Percentiles rank a stretch among this genome's conserved stretches.
These are phyloP conservation scores for Onygena corvina DNA, from an alignment of 2,329 filamentous ascomycete genomes.

Conservation along the genomic window DNA sequence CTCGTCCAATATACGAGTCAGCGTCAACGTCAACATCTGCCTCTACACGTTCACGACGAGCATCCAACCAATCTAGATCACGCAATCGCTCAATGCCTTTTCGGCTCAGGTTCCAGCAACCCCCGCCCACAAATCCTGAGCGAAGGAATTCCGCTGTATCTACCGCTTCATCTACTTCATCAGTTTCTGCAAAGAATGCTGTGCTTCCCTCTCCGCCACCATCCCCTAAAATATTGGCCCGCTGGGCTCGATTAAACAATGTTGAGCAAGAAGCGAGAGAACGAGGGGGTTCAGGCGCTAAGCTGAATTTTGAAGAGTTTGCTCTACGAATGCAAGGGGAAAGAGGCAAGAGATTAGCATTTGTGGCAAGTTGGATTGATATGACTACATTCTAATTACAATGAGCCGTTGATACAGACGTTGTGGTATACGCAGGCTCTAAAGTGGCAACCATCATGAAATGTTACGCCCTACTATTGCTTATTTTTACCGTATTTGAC, in stretches of 20 bases:
- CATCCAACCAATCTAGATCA: constrained; percentile 13
- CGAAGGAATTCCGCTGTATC: constrained; percentile 23
- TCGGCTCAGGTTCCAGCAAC: constrained; percentile 31
- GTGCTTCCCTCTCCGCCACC: constrained; percentile 21
- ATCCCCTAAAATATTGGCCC: constrained; percentile 31
- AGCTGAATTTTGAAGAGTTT: constrained; percentile 69
- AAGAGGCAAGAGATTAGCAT: constrained; percentile 57
- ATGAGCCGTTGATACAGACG: too few relatives aligned
- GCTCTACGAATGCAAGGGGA: constrained; percentile 59
- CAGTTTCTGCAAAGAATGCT: constrained; percentile 26
- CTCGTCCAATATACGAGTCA: constrained; percentile 15
- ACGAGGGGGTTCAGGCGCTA: constrained; percentile 63
- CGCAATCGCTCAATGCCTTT: constrained; percentile 20
- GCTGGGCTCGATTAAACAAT: constrained; percentile 43
- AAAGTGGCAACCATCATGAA: background rate
- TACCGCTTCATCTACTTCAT: constrained; percentile 30
- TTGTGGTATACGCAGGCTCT: background rate
- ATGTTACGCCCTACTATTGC: background rate
- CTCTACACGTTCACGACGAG: constrained; percentile 25
- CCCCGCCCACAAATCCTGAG: constrained; percentile 26
- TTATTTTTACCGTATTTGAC: constrained; percentile 1
- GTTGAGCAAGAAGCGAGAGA: constrained; percentile 56
- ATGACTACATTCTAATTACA: constrained; percentile 47
- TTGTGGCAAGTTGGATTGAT: constrained; percentile 85
- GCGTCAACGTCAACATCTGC: constrained; percentile 13